Conservation (phyloP, 2,329 filamentous ascomycete species). For the Fusarium longipes region DNA sequence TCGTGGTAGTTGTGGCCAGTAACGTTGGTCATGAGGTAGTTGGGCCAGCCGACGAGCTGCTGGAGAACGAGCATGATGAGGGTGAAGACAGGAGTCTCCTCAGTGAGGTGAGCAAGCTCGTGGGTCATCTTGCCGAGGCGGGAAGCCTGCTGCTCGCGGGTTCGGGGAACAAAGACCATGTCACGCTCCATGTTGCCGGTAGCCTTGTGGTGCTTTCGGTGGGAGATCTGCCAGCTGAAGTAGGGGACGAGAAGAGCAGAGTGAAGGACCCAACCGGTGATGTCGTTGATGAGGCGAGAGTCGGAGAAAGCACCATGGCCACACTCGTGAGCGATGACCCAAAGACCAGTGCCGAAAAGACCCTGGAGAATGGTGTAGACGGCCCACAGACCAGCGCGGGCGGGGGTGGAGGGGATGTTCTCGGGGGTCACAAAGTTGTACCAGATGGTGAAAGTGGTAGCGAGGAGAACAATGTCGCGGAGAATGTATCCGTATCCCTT, state of each 20-base stretch:
- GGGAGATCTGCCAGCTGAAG: constrained; percentile 99
- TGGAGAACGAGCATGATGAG: constrained; percentile 79
- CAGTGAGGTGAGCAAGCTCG: constrained; percentile 87
- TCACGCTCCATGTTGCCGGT: constrained; percentile 97
- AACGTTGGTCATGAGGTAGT: constrained; percentile 91
- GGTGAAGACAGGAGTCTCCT: constrained; percentile 92
- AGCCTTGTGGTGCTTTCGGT: constrained; percentile 99
- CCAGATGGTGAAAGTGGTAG: constrained; percentile 84
- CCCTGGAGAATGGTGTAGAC: constrained; percentile 85
- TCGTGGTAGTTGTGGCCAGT: constrained; percentile 97
- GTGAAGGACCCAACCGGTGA: constrained; percentile 91
- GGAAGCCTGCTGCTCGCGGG: constrained; percentile 81
- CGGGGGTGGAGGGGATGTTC: constrained; percentile 75
- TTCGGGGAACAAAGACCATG: constrained; percentile 99
- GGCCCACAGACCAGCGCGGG: constrained; percentile 72
- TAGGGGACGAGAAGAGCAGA: constrained; percentile 92
- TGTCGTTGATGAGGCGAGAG: constrained; percentile 91
- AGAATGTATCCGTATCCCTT: constrained; percentile 84
- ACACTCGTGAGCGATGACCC: constrained; percentile 98
- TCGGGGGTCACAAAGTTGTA: constrained; percentile 91
- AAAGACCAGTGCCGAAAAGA: constrained; percentile 91
- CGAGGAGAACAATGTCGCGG: constrained; percentile 80
- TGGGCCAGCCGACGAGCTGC: constrained; percentile 92
- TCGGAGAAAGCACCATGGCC: constrained; percentile 96
- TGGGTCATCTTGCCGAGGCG: constrained; percentile 80